Evolutionary conservation across 768 basidiomycete species (phyloP), one percentile per base, ranked within the genome.

Genomic region (Rhodotorula babjevae): DNA sequence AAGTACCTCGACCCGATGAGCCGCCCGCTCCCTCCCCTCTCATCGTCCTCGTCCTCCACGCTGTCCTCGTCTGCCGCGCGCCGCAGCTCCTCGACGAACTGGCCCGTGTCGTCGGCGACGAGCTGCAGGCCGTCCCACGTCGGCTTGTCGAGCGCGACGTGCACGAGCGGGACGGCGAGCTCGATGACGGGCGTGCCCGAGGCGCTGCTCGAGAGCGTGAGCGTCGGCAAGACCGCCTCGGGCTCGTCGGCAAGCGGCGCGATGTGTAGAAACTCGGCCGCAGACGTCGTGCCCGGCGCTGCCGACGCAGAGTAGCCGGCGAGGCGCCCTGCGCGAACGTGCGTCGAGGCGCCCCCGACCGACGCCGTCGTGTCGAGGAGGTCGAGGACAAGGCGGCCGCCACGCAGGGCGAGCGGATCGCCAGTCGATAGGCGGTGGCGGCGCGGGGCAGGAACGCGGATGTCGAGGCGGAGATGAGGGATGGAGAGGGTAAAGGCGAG

Each of bases 111-210:
- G 78, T 99, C 96, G 14, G 88, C 88, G 84, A 90, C 91, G 77
- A 88, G 89, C 80, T 97, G 93, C 27, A 98, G 80, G 21, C 86
- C 86, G 78, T 97, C 92, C 15, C 93, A 80, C 3, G 83, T 72
- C 11, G 82, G 78, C 80, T 97, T 95, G 18, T 86, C 84, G 61
- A 92, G 76, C 53, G 75, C 73, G 46, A 80, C 73, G 53, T 79
- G 79, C n/a, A 90, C 80, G 9, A 88, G 87, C 23, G 92, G 91
- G 23, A 94, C 36, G 1, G 31, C n/a, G 12, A 49, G 8, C 21
- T 55, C 66, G 23, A 68, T 1, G 14, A 4, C 25, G 5, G 61
- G 21, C 18, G 23, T 8, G 44, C 8, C 21, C 0, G 1, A 0
- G 18, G 15, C 14, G 27, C 18, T 21, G 63, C 5, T 42, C 65